Evolutionary conservation across 345 rosid genomes (phyloP).

Genomic region (Brassica nigra): DNA sequence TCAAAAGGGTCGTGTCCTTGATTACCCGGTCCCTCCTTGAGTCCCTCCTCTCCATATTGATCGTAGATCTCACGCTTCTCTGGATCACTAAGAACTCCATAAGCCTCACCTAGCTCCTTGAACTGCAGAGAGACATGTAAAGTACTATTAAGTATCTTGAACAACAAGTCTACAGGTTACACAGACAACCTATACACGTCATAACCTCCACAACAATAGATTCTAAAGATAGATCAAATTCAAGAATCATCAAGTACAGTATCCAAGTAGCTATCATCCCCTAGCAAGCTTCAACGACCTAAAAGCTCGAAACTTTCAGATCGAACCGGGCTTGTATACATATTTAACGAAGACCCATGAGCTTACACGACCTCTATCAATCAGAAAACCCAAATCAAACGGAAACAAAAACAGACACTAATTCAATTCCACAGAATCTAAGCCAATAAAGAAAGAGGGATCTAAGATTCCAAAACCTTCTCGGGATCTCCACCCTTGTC

Average conservation of each 20-base stretch:
- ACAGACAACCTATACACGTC: constrained; percentile 1
- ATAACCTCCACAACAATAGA: constrained; percentile 6
- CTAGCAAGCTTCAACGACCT: constrained; percentile 15
- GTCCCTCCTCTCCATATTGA: constrained; percentile 89
- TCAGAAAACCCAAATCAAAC: constrained; percentile 1
- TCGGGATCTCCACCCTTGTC: constrained; percentile 97
- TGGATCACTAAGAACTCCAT: constrained; percentile 84
- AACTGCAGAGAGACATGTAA: constrained; percentile 55
- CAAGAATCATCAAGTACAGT: neutral
- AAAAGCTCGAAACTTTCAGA: constrained; percentile 24
- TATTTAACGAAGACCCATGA: constrained; percentile 6
- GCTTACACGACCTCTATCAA: neutral
- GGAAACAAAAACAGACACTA: neutral
- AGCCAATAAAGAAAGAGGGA: neutral
- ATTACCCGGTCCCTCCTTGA: constrained; percentile 91
- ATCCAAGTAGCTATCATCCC: neutral
- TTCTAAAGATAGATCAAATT: neutral
- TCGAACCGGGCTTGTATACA: neutral
- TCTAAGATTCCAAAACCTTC: constrained; percentile 3
- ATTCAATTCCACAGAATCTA: constrained; percentile 4
- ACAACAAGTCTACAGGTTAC: neutral
- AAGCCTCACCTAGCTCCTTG: constrained; percentile 89
- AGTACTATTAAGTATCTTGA: neutral
- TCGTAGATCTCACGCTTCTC: constrained; percentile 91
- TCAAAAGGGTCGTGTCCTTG: constrained; percentile 73